These are phyloP conservation scores for Astrothelium subdiscretum DNA, from an alignment of 495 filamentous ascomycete genomes.

Conservation along the genomic window DNA sequence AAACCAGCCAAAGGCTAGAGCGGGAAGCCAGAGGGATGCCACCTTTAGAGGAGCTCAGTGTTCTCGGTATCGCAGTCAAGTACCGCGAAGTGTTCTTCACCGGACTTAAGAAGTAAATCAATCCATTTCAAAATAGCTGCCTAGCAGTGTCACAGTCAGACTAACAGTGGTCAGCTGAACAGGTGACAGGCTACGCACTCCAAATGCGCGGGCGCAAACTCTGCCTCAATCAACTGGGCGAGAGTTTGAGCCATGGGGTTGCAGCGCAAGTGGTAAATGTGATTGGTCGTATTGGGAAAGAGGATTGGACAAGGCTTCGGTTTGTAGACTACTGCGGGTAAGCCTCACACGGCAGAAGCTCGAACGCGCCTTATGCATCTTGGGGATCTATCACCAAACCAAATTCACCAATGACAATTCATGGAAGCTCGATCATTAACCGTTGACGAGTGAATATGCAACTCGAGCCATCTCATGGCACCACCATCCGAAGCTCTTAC, in stretches of 20 bases:
- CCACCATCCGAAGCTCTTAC: conserved; percentile 36
- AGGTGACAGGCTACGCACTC: background rate
- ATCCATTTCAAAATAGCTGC: background rate
- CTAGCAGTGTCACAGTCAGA: background rate
- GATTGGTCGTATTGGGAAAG: background rate
- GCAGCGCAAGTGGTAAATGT: background rate
- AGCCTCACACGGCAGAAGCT: background rate
- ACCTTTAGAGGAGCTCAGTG: background rate
- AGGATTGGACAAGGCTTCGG: background rate
- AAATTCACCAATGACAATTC: background rate
- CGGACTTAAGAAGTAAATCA: background rate
- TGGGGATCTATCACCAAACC: background rate
- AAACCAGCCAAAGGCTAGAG: background rate
- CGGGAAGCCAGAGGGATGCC: background rate
- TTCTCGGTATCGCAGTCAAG: background rate
- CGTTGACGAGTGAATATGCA: background rate
- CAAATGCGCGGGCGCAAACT: background rate
- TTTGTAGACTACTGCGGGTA: background rate
- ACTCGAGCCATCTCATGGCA: background rate
- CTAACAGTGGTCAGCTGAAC: background rate
- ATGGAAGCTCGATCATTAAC: background rate
- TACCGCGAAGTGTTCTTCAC: background rate
- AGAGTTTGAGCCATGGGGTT: background rate
- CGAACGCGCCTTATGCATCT: background rate
- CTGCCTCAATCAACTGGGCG: background rate